Percentiles rank a stretch among this genome's conserved stretches.
Conservation (phyloP, 2,329 filamentous ascomycete species). For the Cercospora nicotianae region DNA sequence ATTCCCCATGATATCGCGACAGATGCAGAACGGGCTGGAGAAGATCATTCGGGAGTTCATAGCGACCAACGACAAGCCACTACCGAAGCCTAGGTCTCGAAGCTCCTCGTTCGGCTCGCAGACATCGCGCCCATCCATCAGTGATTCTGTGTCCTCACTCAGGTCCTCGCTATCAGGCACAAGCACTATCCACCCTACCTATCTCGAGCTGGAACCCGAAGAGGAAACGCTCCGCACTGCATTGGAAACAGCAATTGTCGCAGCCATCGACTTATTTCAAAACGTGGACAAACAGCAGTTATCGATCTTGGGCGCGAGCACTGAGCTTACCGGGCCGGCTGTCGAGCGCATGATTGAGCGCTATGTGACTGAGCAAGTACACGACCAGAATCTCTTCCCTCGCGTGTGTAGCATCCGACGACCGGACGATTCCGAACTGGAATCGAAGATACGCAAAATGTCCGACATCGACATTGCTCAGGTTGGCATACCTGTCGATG, state of each 20-base stretch:
- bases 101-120: conserved; percentile 40
- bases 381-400: conserved; percentile 80
- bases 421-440: conserved; percentile 81
- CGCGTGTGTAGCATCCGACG: conserved; percentile 74
- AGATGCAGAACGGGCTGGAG: conserved; percentile 92
- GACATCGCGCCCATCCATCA: conserved; percentile 37
- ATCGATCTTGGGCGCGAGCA: conserved; percentile 86
- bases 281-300: conserved; percentile 93
- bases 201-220: conserved; percentile 77
- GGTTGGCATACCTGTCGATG: conserved; percentile 82
- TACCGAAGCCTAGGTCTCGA: conserved; percentile 54
- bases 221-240: conserved; percentile 87
- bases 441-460: conserved; percentile 90
- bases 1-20: conserved; percentile 92
- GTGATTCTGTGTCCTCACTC: conserved; percentile 38
- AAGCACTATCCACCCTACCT: conserved; percentile 48
- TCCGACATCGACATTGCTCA: conserved; percentile 91
- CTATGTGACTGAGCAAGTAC: conserved; percentile 90
- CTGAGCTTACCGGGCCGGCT: conserved; percentile 85
- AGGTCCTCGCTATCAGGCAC: conserved; percentile 41
- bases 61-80: conserved; percentile 77
- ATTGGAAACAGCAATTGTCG: conserved; percentile 86
- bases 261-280: conserved; percentile 93
- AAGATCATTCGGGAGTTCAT: conserved; percentile 87
- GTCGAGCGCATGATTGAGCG: conserved; percentile 94